Percentiles rank a stretch among this genome's conserved stretches.
These are phyloP conservation scores for Ogataea paradorogensis DNA, from an alignment of 805 yeast genomes.

Conservation along the genomic window DNA sequence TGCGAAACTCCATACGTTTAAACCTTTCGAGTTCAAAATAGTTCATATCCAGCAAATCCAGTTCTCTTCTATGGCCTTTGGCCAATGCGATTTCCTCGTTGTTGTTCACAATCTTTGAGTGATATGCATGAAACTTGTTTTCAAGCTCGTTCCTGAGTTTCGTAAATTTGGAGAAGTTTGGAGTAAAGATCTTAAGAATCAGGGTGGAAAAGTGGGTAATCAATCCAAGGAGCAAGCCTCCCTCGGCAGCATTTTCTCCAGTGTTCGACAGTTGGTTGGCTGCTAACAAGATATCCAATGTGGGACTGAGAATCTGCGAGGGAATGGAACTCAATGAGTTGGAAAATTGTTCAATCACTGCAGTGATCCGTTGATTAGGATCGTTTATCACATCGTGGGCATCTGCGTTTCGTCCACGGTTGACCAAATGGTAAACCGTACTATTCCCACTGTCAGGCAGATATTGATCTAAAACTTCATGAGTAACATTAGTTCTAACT, in stretches of 20 bases:
- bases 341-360: conserved; percentile 74
- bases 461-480: conserved; percentile 63
- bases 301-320: conserved; percentile 80
- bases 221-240: conserved; percentile 72
- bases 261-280: conserved; percentile 69
- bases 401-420: conserved; percentile 28
- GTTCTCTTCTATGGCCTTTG: conserved; percentile 77
- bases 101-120: conserved; percentile 74
- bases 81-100: conserved; percentile 86
- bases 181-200: conserved; percentile 71
- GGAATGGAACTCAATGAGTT: conserved; percentile 70
- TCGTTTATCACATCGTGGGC: conserved; percentile 46
- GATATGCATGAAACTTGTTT: conserved; percentile 79
- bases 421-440: conserved; percentile 70
- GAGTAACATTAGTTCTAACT: conserved; percentile 64
- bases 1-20: conserved; percentile 69
- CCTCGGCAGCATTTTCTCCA: conserved; percentile 73
- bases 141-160: conserved; percentile 75
- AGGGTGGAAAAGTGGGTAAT: conserved; percentile 79
- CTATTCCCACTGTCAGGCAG: conserved; percentile 67
- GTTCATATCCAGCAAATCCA: conserved; percentile 70
- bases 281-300: conserved; percentile 73
- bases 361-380: conserved; percentile 81
- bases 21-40: conserved; percentile 81
- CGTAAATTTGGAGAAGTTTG: conserved; percentile 83